These are phyloP conservation scores for Acacia acuminata DNA, from an alignment of 306 rosid species.

Conservation along the genomic window DNA sequence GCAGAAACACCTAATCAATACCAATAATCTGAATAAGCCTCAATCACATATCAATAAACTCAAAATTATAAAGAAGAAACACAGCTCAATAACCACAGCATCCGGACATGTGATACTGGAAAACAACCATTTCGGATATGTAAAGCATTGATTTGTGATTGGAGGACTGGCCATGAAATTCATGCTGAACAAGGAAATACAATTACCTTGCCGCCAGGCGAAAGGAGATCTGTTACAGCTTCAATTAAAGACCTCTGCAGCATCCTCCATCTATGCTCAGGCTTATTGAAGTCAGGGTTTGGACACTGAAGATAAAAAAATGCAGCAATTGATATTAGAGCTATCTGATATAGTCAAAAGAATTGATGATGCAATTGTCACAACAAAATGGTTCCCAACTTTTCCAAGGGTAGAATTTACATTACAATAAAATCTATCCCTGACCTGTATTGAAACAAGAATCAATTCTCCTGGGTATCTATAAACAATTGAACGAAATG, in stretches of 20 bases:
- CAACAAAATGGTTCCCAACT: background rate
- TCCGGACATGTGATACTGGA: too few species aligned
- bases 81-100: too few species aligned
- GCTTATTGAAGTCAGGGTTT: slow-evolving; percentile 86
- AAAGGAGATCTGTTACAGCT: slow-evolving; percentile 71
- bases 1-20: slow-evolving; percentile 75
- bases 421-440: slow-evolving; percentile 18
- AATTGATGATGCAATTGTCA: background rate
- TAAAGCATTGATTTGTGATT: too few species aligned
- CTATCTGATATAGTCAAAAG: background rate
- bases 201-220: slow-evolving; percentile 69
- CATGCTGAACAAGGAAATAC: too few species aligned
- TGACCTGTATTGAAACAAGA: slow-evolving; percentile 87
- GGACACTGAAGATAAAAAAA: slow-evolving; percentile 61
- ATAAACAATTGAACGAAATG: slow-evolving; percentile 74
- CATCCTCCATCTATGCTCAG: slow-evolving; percentile 93
- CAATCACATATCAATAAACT: background rate
- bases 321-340: slow-evolving; percentile 19
- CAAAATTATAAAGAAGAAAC: background rate
- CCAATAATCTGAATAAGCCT: slow-evolving; percentile 13
- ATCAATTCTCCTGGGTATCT: slow-evolving; percentile 74
- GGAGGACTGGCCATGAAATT: too few species aligned
- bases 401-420: background rate
- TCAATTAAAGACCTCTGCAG: slow-evolving; percentile 77
- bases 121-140: too few species aligned